Evolutionary conservation across 2,329 filamentous ascomycete genomes (phyloP), one percentile per base, ranked within the genome.

Genomic region (Tolypocladium amazonense): DNA sequence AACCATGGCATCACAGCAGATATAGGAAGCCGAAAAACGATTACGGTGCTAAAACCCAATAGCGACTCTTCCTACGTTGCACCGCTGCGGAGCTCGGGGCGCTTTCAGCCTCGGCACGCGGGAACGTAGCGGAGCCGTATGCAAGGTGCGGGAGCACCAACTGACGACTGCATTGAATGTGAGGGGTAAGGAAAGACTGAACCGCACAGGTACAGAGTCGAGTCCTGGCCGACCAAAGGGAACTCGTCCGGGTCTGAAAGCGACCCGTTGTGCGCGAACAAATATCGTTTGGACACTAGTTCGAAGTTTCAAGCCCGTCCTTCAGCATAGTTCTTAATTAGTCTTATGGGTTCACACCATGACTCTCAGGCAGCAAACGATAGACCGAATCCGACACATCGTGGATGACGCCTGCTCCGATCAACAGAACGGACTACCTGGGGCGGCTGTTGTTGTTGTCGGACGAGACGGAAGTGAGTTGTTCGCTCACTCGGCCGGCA

Each of bases 401-500:
- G 68, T 78, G 14, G 75, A 77, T 20, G 62, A 66, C 33, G 73
- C 75, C 12, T 18, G 71, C 79, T 61, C 69, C 65, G 8, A 66
- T 69, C 8, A 67, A 68, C 1, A 73, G 72, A 11, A 73, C 2
- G 45, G 45, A 15, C 25, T 83, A 45, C 79, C 79, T 0, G 79
- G 79, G 0, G 67, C 73, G 0, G 73, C 76, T 0, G 73, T 80
- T 6, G 73, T 79, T 2, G 72, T 81, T 3, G 71, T 83, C n/a
- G 76, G 71, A 62, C 78, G 74, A 58, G 66, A 75, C 62, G 81
- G 80, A 25, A 68, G 75, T 3, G 77, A 80, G 11, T 68, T 79
- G 0, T 78, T 81, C 63, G 72, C 73, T 2, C 74, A 84, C 64
- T 71, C 80, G 0, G 70, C 78, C 0, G 82, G 82, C 0, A 77